Evolutionary conservation across 495 filamentous ascomycete genomes (phyloP), one percentile per base, ranked within the genome.

Genomic region (Penicillium lagena): DNA sequence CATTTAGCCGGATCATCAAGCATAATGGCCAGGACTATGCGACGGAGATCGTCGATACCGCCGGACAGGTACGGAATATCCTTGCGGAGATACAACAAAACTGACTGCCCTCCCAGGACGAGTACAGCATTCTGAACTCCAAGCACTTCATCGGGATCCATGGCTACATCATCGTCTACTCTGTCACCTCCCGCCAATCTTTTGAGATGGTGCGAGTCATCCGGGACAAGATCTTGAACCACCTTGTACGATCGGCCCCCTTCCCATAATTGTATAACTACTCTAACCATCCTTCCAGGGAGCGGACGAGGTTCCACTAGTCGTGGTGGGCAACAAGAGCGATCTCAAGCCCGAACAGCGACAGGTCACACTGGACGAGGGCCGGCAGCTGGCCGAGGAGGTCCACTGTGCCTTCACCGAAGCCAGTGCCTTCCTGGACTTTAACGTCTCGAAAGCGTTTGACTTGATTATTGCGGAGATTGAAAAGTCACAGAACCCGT

Each of bases 61-160:
- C 93, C 11, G 93, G 93, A 46, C 94, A 97, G 80, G 89, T 95
- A 79, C 59, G 77, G 33, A 37, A 38, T 34, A 28, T 11, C 38
- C 22, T 36, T 28, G 39, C 54, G 43, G 41, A 50, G 39, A 30
- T 13, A 45, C 45, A 40, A 34, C 28, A 46, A 13, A 15, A 41
- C 12, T 33, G 31, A 51, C 40, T 33, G 46, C 54, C 52, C 42
- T 30, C 12, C 37, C 63, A 95, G 89, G 93, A 99, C 70, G 94
- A 98, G 65, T 97, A 98, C 70, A 91, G 86, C 59, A 96, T 97
- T 56, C 74, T 98, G 41, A 96, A 95, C 64, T 95, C 87, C 35
- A 96, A 96, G 65, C 94, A 98, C 67, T 97, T 97, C 63, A 98
- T 98, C 69, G 93, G 93, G 48, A 96, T 97, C 53, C 93, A 98